Conservation (phyloP, 495 filamentous ascomycete species). For the Lasiosphaeris hirsuta region DNA sequence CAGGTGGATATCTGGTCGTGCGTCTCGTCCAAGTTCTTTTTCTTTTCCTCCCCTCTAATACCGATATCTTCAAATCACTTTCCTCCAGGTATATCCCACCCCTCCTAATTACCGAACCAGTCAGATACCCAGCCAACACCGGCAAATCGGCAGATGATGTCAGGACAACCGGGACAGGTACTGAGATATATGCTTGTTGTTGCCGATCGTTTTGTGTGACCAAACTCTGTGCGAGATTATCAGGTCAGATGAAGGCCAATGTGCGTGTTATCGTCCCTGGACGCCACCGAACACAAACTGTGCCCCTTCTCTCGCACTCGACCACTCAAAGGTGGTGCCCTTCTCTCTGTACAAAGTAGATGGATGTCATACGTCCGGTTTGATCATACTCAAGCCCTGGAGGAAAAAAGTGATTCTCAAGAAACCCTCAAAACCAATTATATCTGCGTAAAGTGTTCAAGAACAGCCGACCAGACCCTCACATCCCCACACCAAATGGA, state of each 20-base stretch:
- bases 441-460: constrained; percentile 38
- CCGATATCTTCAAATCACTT: not conserved
- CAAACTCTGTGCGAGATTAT: no score
- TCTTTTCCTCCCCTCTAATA: constrained; percentile 2
- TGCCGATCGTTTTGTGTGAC: not conserved
- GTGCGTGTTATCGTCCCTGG: not conserved
- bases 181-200: constrained; percentile 2
- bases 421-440: constrained; percentile 36
- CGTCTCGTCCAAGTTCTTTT: not conserved
- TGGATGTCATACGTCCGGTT: constrained; percentile 10
- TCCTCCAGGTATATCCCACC: not conserved
- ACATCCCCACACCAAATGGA: constrained; percentile 21
- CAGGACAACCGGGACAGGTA: not conserved
- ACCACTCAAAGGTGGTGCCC: no score
- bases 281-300: no score
- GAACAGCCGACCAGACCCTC: constrained; percentile 30
- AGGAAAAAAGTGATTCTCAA: constrained; percentile 18
- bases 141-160: not conserved
- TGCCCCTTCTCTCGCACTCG: no score
- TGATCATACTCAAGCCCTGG: constrained; percentile 12
- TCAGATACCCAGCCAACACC: constrained; percentile 1
- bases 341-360: constrained; percentile 10
- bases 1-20: constrained; percentile 31
- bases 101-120: not conserved
- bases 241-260: not conserved